Evolutionary conservation across 2,329 filamentous ascomycete species (phyloP).

Genomic region (Pestalotiopsis sp.): DNA sequence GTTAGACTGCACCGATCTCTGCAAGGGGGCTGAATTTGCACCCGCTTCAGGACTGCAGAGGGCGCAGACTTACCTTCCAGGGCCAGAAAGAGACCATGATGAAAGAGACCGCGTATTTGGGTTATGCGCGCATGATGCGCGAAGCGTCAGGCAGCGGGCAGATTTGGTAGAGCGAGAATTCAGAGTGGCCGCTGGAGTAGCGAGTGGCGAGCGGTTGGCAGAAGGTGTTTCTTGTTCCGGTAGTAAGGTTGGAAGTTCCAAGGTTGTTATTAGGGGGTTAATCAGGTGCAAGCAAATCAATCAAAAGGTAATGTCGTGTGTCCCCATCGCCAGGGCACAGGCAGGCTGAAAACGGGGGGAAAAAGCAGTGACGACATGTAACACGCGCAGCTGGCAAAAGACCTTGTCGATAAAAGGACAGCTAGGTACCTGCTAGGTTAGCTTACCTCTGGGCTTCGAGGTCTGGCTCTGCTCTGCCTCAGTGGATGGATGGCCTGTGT

Average conservation of each 20-base stretch:
- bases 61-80: slow-evolving; percentile 65
- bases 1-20: background rate
- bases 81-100: slow-evolving; percentile 85
- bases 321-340: background rate
- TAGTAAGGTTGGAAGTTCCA: background rate
- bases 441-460: background rate
- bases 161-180: background rate
- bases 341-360: background rate
- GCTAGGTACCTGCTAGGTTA: background rate
- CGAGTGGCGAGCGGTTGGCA: background rate
- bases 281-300: background rate
- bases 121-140: slow-evolving; percentile 24
- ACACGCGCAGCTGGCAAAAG: background rate
- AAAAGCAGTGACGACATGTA: slow-evolving; percentile 9
- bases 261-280: background rate
- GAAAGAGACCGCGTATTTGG: background rate
- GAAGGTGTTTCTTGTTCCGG: background rate
- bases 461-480: background rate
- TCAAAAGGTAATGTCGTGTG: background rate
- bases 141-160: slow-evolving; percentile 7
- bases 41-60: background rate
- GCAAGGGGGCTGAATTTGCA: background rate
- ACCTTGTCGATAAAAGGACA: slow-evolving; percentile 4
- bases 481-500: background rate
- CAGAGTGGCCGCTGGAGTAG: background rate